A percentile compares a stretch with the other conserved stretches of the same genome.
Evolutionary conservation across 108 stramenopile species (phyloP).

Genomic region (Pseudonitzschia multistriata): DNA sequence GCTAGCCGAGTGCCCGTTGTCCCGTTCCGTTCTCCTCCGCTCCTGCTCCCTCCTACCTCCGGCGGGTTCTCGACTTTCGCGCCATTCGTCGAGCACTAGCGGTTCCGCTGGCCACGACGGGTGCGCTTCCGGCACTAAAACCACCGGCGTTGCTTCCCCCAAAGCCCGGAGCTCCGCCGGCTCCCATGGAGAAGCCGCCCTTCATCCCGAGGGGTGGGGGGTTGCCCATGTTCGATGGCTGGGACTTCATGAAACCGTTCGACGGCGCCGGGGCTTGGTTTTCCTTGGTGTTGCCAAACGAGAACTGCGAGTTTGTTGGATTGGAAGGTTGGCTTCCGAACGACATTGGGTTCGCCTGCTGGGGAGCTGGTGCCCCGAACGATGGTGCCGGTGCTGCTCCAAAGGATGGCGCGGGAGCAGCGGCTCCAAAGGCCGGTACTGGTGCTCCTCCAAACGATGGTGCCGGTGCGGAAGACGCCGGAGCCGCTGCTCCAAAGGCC

Average conservation of each 20-base stretch:
- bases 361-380: neutral
- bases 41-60: neutral
- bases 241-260: slow-evolving; percentile 4
- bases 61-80: neutral
- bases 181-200: neutral
- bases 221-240: neutral
- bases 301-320: neutral
- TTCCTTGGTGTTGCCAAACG: slow-evolving; percentile 14
- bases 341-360: too few relatives aligned
- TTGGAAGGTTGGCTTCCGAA: too few relatives aligned
- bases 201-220: neutral
- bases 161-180: neutral
- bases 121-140: neutral
- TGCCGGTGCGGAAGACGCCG: neutral
- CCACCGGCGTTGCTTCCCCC: neutral
- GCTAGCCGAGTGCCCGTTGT: neutral
- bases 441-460: neutral
- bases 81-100: slow-evolving; percentile 7
- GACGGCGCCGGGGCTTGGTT: slow-evolving; percentile 10
- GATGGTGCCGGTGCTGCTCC: neutral
- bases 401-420: neutral
- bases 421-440: neutral
- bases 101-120: neutral
- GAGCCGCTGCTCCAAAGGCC: neutral
- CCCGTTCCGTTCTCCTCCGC: neutral